These are phyloP conservation scores for Kwoniella botswanensis DNA, from an alignment of 768 basidiomycete genomes.

Conservation along the genomic window DNA sequence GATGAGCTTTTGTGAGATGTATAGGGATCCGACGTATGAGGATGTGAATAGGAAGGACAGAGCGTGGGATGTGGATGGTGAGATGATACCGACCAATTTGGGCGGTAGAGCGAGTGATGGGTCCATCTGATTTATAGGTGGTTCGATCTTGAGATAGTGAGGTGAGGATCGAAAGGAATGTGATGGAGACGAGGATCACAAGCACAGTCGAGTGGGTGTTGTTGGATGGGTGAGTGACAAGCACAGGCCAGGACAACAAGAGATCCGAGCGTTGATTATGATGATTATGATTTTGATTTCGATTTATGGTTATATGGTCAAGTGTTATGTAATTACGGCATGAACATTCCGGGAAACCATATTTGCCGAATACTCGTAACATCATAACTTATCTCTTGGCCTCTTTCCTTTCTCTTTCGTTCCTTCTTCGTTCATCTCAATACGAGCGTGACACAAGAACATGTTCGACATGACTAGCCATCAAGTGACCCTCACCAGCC, in stretches of 20 bases:
- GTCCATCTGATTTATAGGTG: slow-evolving; percentile 7
- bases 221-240: neutral
- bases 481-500: neutral
- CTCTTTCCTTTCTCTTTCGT: neutral
- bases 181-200: slow-evolving; percentile 4
- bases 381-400: neutral
- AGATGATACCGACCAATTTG: slow-evolving; percentile 19
- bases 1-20: slow-evolving; percentile 63
- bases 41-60: slow-evolving; percentile 67
- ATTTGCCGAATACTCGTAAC: neutral
- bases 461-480: neutral
- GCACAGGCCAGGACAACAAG: neutral
- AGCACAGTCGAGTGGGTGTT: neutral
- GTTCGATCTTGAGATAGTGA: slow-evolving; percentile 9
- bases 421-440: neutral
- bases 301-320: neutral
- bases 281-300: neutral
- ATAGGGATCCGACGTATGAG: slow-evolving; percentile 82
- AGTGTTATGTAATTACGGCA: slow-evolving; percentile 16
- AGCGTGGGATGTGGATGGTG: slow-evolving; percentile 61
- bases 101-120: slow-evolving; percentile 27
- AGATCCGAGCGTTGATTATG: neutral
- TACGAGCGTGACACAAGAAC: neutral
- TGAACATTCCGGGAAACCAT: slow-evolving; percentile 2
- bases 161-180: neutral